Evolutionary conservation across 306 rosid genomes (phyloP), one percentile per base, ranked within the genome.

Genomic region (Sechiopsis laciniata): DNA sequence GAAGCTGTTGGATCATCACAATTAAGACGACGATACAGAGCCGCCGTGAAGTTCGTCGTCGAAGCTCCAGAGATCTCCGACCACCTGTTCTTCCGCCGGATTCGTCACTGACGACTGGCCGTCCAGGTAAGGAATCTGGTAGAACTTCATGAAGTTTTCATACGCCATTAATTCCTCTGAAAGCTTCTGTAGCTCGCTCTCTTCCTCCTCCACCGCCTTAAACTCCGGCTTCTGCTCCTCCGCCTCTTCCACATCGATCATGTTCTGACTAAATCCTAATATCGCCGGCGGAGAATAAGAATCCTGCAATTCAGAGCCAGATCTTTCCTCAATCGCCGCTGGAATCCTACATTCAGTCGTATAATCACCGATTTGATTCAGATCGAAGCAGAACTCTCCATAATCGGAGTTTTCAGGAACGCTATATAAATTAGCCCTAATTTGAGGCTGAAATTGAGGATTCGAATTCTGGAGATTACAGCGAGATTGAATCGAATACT

Each of bases 91-190:
- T 80, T 84, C 90, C 13, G 75, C 72, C 45, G 72, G 19, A 73
- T 63, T 85, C 8, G 81, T 77, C 10, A 88, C 75, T 24, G 52
- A 20, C 0, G 94, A 93, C 46, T 90, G 85, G 1, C 91, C 96
- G 48, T 90, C 97, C 35, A 88, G 84, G 82, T 82, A 93, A 0
- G 96, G 97, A 81, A 90, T 80, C 87, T 93, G 89, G 81, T 84
- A 90, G 54, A 93, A 93, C 76, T 87, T 93, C 96, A 93, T 90
- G 82, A 46, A 82, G 63, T 81, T 83, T 83, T 93, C 97, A 48
- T 81, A 90, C 56, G 98, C 97, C 91, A 90, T 82, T 15, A 93
- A 71, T 76, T 93, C 96, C 77, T 93, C 94, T 0, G 98, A 87
- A 0, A 90, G 88, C 84, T 87, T 90, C 82, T 77, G 83, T 62